phyloP scores from a whole-genome alignment of 2,329 filamentous ascomycete species.

The Cyphellophora attinorum region DNA sequence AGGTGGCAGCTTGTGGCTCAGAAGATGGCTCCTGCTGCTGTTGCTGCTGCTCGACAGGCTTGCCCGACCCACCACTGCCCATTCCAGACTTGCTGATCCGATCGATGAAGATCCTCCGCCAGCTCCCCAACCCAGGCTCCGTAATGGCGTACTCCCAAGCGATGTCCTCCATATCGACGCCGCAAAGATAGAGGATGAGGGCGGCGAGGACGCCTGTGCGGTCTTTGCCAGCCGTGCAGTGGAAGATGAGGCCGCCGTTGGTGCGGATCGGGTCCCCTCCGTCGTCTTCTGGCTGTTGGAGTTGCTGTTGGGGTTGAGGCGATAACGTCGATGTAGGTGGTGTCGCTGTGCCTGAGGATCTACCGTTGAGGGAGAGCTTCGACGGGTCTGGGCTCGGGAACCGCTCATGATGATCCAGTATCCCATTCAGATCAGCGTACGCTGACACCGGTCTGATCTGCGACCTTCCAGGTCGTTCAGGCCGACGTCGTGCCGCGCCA shows the following conservation, averaged over 20 bases:
- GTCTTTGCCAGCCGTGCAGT: slow-evolving; percentile 72
- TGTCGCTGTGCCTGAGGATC: too few species aligned
- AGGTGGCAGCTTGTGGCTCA: too few species aligned
- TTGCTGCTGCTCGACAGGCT: neutral
- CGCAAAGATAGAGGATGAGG: slow-evolving; percentile 54
- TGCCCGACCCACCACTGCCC: slow-evolving; percentile 6
- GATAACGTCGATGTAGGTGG: neutral
- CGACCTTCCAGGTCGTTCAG: neutral
- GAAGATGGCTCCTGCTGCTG: slow-evolving; percentile 1
- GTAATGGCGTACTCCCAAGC: slow-evolving; percentile 62
- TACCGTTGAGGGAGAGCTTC: neutral
- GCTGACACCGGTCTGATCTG: neutral
- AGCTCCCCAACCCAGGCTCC: slow-evolving; percentile 45
- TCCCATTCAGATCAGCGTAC: neutral
- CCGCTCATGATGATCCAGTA: slow-evolving; percentile 1
- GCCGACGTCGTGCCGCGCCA: neutral
- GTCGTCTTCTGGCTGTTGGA: neutral
- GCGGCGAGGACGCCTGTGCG: slow-evolving; percentile 63
- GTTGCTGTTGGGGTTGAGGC: neutral
- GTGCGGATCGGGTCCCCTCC: neutral
- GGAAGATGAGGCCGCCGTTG: slow-evolving; percentile 49
- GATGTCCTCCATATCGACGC: slow-evolving; percentile 49
- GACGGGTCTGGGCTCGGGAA: neutral
- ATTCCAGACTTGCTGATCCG: slow-evolving; percentile 12
- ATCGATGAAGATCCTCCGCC: slow-evolving; percentile 17